Evolutionary conservation across 1,284 basidiomycete species (phyloP), one percentile per base, ranked within the genome.

Genomic region (Cryptococcus depauperatus): DNA sequence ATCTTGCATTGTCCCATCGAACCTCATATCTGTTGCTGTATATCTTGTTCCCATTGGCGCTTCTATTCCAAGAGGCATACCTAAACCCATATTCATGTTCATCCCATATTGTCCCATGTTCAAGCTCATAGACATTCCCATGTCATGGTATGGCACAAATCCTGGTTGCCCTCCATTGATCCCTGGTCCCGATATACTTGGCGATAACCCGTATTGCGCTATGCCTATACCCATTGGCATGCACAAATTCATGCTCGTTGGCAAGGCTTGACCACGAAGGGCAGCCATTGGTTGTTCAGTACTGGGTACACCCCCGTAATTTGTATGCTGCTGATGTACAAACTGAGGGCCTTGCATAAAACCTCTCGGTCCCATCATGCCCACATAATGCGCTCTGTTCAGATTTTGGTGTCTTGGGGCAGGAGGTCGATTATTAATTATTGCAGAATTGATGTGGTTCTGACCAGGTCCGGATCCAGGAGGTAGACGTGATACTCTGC

Each of bases 221-320:
- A 33, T 33, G 32, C 19, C 19, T 13, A 14, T 18, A 8, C 35
- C 35, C 35, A 37, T 37, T 16, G 29, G 29, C 35, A 37, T 37
- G n/a, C 45, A 37, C 35, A n/a, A n/a, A n/a, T n/a, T n/a, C n/a
- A n/a, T n/a, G n/a, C n/a, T n/a, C n/a, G n/a, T n/a, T n/a, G n/a
- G n/a, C n/a, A n/a, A n/a, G n/a, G n/a, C n/a, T n/a, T n/a, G n/a
- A n/a, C n/a, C n/a, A n/a, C n/a, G n/a, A n/a, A n/a, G n/a, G n/a
- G n/a, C n/a, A 51, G 39, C 25, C 58, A 42, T 45, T 46, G 43
- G 27, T 47, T 48, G 47, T 41, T 37, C 35, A 18, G 23, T 37
- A 16, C 7, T 19, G n/a, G n/a, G n/a, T n/a, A n/a, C n/a, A n/a
- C n/a, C n/a, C n/a, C n/a, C n/a, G n/a, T n/a, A n/a, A n/a, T n/a